A percentile compares a stretch with the other conserved stretches of the same genome.
phyloP scores from a whole-genome alignment of 2,329 filamentous ascomycete species.

The Trichoderma breve region DNA sequence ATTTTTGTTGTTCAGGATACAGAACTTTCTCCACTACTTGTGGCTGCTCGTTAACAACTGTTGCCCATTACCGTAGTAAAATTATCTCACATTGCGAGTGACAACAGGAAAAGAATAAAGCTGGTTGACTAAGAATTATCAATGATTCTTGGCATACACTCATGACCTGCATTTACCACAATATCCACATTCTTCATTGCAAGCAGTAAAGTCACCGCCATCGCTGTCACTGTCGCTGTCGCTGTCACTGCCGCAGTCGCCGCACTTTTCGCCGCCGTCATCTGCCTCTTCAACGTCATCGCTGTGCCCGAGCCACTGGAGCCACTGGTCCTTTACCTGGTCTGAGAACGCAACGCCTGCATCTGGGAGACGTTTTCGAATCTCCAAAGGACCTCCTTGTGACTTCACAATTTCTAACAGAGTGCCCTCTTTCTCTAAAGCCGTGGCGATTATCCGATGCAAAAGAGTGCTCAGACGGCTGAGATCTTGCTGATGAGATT shows the following conservation, averaged over 20 bases:
- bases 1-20: background rate
- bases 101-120: background rate
- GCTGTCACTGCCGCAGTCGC: constrained; percentile 16
- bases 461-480: constrained; percentile 30
- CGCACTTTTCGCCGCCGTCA: constrained; percentile 16
- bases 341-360: constrained; percentile 28
- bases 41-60: no score
- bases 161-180: constrained; percentile 27
- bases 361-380: constrained; percentile 27
- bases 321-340: constrained; percentile 26
- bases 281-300: background rate
- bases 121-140: background rate
- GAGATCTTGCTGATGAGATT: constrained; percentile 31
- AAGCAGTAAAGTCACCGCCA: constrained; percentile 27
- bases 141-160: background rate
- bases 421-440: constrained; percentile 12
- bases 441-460: constrained; percentile 23
- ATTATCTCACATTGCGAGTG: background rate
- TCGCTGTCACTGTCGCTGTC: constrained; percentile 23
- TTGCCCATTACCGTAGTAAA: background rate
- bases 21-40: background rate
- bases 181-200: constrained; percentile 32
- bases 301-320: constrained; percentile 24
- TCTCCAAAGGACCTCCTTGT: constrained; percentile 23
- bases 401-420: constrained; percentile 29